Base-by-base conservation (phyloP, 805 yeast genomes). In the Saccharomycopsis javanensis region DNA sequence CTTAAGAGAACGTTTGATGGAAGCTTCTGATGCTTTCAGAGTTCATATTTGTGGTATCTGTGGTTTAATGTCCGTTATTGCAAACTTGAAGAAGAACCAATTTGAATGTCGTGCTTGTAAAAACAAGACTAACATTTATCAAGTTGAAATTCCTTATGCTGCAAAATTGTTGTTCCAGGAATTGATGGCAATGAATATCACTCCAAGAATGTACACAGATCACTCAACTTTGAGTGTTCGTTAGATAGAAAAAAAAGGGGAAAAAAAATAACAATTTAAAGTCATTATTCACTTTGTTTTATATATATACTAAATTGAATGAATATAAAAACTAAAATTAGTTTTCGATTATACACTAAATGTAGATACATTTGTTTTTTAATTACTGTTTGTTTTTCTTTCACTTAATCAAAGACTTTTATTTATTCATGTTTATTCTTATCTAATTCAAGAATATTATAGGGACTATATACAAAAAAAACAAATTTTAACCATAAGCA, bases 31-130 rank as follows among this genome's bases (percentile, higher is more conserved):
- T 76, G 97, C 98, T 1, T 94, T 94, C 79, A 81, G 98, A 73
- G 98, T 94, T 48, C 98, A 94, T 70, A 85, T 94, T 31, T 94
- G 99, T 77, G 99, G 98, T 68, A 83, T 92, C 67, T 94, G 99
- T 79, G 99, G 99, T 48, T 80, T 95, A 72, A 94, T 94, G 98
- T 79, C 91, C 57, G 99, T 95, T 61, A 88, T 94, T 73, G 98
- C 99, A 54, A 94, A 92, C 72, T 79, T 94, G 74, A 94, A 91
- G 73, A 96, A 95, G 79, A 89, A 89, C 69, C 98, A 94, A 76
- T 94, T 88, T 69, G 99, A 94, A 75, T 94, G 99, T 76, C 88
- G 97, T 65, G 89, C 97, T 54, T 94, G 99, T 79, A 92, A 94
- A 74, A 94, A 94, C 76, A 94, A 94, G 80, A 94, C 97, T 63